Evolutionary conservation across 441 rosid species (phyloP).

Genomic region (Eruca vesicaria): DNA sequence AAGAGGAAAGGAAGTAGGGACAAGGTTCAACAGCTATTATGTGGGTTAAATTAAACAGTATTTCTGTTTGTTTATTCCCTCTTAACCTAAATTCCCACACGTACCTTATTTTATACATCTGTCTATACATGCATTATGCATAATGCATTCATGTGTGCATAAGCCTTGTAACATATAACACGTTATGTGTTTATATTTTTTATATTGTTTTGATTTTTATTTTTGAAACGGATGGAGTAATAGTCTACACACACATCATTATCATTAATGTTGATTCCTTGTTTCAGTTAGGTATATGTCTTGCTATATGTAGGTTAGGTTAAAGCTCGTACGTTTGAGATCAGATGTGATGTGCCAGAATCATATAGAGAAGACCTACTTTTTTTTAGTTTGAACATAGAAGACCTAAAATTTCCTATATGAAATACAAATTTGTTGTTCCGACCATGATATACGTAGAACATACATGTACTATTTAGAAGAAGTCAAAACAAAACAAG

Average conservation of each 20-base stretch:
- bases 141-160: not conserved
- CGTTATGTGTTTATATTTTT: too few species aligned
- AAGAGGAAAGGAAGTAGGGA: conserved; percentile 17
- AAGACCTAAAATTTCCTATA: not conserved
- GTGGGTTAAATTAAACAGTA: conserved; percentile 28
- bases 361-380: not conserved
- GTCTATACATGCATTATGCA: conserved; percentile 6
- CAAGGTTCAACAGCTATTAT: conserved; percentile 29
- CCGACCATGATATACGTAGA: not conserved
- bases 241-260: too few species aligned
- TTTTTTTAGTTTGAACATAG: too few species aligned
- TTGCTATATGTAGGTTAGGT: not conserved
- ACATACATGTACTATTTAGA: not conserved
- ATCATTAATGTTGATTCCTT: not conserved
- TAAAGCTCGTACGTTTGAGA: not conserved
- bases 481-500: not conserved
- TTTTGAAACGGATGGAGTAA: too few species aligned
- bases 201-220: too few species aligned
- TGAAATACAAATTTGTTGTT: not conserved
- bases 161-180: not conserved
- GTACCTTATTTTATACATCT: conserved; percentile 1
- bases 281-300: not conserved
- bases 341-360: not conserved
- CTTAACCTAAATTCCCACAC: conserved; percentile 25
- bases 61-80: conserved; percentile 20